Evolutionary conservation across 306 rosid species (phyloP).

Genomic region (Dicorynia guianensis): DNA sequence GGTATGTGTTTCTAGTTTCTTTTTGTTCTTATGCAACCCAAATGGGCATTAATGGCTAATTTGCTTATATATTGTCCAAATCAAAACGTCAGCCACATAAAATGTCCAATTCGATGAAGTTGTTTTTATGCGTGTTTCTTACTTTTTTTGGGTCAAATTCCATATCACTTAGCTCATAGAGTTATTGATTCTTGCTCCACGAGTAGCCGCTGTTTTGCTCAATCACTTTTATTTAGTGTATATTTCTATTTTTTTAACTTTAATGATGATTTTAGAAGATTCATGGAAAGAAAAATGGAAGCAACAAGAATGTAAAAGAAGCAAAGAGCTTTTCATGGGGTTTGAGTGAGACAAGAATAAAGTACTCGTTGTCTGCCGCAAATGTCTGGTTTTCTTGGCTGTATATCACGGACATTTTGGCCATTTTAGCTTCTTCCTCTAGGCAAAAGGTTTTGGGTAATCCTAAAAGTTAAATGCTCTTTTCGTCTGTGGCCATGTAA

Average conservation of each 20-base stretch:
- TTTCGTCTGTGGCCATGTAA: slow-evolving; percentile 59
- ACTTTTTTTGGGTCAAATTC: not conserved
- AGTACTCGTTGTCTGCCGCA: slow-evolving; percentile 40
- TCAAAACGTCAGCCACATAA: not conserved
- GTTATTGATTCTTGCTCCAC: not conserved
- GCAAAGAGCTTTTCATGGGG: slow-evolving; percentile 29
- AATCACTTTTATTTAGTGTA: slow-evolving; percentile 25
- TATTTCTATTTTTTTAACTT: slow-evolving; percentile 21
- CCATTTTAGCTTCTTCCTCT: slow-evolving; percentile 34
- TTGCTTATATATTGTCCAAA: slow-evolving; percentile 4
- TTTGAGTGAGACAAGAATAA: slow-evolving; percentile 47
- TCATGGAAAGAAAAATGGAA: slow-evolving; percentile 33
- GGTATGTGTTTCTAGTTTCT: slow-evolving; percentile 46
- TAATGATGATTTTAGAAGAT: slow-evolving; percentile 41
- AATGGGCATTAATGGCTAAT: not conserved
- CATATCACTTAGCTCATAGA: slow-evolving; percentile 5
- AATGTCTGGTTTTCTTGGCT: slow-evolving; percentile 34
- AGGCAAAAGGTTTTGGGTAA: slow-evolving; percentile 38
- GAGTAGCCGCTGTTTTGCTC: slow-evolving; percentile 8
- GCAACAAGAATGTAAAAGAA: slow-evolving; percentile 35
- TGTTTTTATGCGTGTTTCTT: not conserved
- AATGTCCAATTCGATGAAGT: not conserved
- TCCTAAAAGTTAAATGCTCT: slow-evolving; percentile 47
- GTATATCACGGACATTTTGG: slow-evolving; percentile 31
- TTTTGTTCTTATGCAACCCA: not conserved